Percentiles rank a stretch among this genome's conserved stretches.
Evolutionary conservation across 495 filamentous ascomycete species (phyloP).

Genomic region (Penicillium atrosanguineum): DNA sequence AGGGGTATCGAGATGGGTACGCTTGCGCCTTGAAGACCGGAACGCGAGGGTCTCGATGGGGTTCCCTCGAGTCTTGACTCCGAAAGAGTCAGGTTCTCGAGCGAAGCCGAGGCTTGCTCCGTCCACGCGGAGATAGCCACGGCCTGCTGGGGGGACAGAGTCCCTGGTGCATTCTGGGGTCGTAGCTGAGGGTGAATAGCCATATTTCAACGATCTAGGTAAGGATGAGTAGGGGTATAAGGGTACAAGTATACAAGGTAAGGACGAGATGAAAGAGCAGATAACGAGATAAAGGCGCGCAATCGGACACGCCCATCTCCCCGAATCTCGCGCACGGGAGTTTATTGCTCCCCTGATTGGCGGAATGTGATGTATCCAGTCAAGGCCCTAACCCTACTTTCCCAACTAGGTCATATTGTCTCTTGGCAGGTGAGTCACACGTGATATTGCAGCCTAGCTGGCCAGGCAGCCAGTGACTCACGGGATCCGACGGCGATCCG

Average conservation of each 20-base stretch:
- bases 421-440: not conserved
- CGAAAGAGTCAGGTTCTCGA: constrained; percentile 41
- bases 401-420: constrained; percentile 6
- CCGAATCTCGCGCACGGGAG: constrained; percentile 19
- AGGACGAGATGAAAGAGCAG: constrained; percentile 2
- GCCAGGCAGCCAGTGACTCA: constrained; percentile 13
- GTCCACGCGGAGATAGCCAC: constrained; percentile 52
- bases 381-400: constrained; percentile 23
- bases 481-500: not conserved
- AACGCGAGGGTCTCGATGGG: constrained; percentile 26
- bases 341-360: constrained; percentile 19
- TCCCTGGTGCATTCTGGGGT: constrained; percentile 25
- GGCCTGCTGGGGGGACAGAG: constrained; percentile 42
- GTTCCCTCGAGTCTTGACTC: constrained; percentile 21
- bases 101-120: constrained; percentile 46
- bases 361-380: constrained; percentile 4
- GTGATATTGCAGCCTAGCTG: not conserved
- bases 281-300: constrained; percentile 25
- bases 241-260: not conserved
- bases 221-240: constrained; percentile 1
- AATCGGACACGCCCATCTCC: not conserved
- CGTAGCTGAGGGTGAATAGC: constrained; percentile 42
- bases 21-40: constrained; percentile 35
- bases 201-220: constrained; percentile 23
- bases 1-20: constrained; percentile 50